Evolutionary conservation across 345 rosid species (phyloP), one percentile per base, ranked within the genome.

Genomic region (Kernera saxatilis): DNA sequence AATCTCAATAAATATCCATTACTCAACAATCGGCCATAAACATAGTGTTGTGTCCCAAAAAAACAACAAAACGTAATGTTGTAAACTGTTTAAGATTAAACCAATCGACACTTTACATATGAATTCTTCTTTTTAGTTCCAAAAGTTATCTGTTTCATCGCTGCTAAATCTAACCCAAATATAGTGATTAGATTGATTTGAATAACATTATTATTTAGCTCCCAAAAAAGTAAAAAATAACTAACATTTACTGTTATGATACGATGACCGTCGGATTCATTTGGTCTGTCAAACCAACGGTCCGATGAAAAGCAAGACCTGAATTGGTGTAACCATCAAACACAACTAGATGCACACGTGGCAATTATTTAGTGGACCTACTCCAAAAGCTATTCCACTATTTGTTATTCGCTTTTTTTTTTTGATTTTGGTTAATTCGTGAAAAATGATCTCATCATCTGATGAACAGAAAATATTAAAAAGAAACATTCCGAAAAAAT

Each of bases 201-300:
- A 13, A 48, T n/a, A 7, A 23, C 46, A 48, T 32, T 62, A n/a
- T 5, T 17, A 25, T 61, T 35, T 2, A 32, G 33, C 46, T 49
- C 35, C 12, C 8, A 44, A 69, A 58, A 69, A 15, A 3, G 55
- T 56, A 5, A 21, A 6, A 37, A 37, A 50, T 69, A 61, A 61
- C 69, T 41, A 50, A 51, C 35, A 61, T 19, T 49, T 46, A 25
- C 74, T n/a, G 52, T 26, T 50, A 8, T 32, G 57, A 44, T 8
- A 71, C 6, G 10, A 8, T 10, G 32, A 56, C 79, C 81, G 82
- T 81, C 67, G 0, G 78, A 81, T 81, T 66, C 8, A 35, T 5
- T 46, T 18, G 75, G 80, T 77, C 70, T 64, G 56, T 71, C 45
- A 74, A 56, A 14, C 25, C 44, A 73, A 64, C 80, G 69, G 81